phyloP scores from a whole-genome alignment of 495 filamentous ascomycete species.

The Aspergillus conjunctus region DNA sequence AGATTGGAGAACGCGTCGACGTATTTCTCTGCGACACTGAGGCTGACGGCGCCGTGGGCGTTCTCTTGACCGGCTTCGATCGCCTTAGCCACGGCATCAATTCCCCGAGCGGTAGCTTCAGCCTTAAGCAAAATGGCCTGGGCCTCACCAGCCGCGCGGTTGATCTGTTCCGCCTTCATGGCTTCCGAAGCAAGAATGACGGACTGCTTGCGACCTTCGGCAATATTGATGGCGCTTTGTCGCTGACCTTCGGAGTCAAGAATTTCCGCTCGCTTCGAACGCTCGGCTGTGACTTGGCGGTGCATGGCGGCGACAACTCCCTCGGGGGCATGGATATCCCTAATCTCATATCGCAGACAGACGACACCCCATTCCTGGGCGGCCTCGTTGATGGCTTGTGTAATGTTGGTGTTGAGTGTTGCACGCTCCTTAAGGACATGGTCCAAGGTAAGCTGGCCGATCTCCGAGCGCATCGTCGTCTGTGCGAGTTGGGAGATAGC shows the following conservation, averaged over 20 bases:
- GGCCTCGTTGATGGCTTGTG: slow-evolving; percentile 95
- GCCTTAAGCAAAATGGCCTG: slow-evolving; percentile 88
- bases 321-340: slow-evolving; percentile 95
- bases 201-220: slow-evolving; percentile 92
- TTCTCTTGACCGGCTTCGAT: slow-evolving; percentile 70
- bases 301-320: slow-evolving; percentile 97
- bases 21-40: slow-evolving; percentile 95
- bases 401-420: slow-evolving; percentile 95
- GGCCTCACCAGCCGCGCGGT: slow-evolving; percentile 86
- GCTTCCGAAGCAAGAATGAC: slow-evolving; percentile 96
- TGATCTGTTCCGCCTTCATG: slow-evolving; percentile 86
- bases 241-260: slow-evolving; percentile 93
- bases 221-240: slow-evolving; percentile 97
- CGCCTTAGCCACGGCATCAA: slow-evolving; percentile 76
- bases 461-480: slow-evolving; percentile 98
- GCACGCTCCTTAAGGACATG: slow-evolving; percentile 97
- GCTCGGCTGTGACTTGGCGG: slow-evolving; percentile 93
- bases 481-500: slow-evolving; percentile 97
- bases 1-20: slow-evolving; percentile 92
- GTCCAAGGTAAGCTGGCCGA: slow-evolving; percentile 93
- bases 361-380: slow-evolving; percentile 95
- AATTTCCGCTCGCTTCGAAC: slow-evolving; percentile 95
- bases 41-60: slow-evolving; percentile 78
- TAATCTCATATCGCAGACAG: slow-evolving; percentile 95
- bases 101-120: slow-evolving; percentile 81